Conservation (phyloP, 108 stramenopile genomes). For the Cyclotella sp. region DNA sequence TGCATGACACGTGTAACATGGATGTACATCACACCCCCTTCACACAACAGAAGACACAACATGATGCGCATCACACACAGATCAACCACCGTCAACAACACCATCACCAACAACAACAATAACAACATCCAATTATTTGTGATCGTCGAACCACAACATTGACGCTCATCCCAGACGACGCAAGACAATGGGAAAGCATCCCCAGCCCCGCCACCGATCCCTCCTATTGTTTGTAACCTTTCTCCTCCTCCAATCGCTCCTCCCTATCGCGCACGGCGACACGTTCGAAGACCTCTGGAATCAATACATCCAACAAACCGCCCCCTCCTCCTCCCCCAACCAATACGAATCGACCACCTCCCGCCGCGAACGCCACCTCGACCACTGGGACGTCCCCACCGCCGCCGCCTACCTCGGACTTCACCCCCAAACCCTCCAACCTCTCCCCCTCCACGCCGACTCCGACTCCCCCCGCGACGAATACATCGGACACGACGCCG, state of each 20-base stretch:
- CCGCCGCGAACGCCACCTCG: constrained; percentile 72
- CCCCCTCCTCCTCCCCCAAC: constrained; percentile 4
- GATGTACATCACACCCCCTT: too few species aligned
- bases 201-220: too few species aligned
- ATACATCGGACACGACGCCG: constrained; percentile 72
- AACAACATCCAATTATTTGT: too few species aligned
- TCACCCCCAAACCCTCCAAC: constrained; percentile 54
- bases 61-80: too few species aligned
- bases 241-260: neutral
- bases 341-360: constrained; percentile 52
- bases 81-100: too few species aligned
- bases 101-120: too few species aligned
- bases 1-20: too few species aligned
- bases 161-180: too few species aligned
- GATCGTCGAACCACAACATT: too few species aligned
- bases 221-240: too few species aligned
- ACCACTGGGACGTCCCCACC: constrained; percentile 84
- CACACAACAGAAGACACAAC: too few species aligned
- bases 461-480: constrained; percentile 21
- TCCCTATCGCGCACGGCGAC: constrained; percentile 13
- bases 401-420: constrained; percentile 75
- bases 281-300: constrained; percentile 41
- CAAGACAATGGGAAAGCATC: too few species aligned
- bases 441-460: constrained; percentile 23
- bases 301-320: constrained; percentile 39